Percentiles rank a stretch among this genome's conserved stretches.
Conservation (phyloP, 768 basidiomycete genomes). For the Baorangia bicolor region DNA sequence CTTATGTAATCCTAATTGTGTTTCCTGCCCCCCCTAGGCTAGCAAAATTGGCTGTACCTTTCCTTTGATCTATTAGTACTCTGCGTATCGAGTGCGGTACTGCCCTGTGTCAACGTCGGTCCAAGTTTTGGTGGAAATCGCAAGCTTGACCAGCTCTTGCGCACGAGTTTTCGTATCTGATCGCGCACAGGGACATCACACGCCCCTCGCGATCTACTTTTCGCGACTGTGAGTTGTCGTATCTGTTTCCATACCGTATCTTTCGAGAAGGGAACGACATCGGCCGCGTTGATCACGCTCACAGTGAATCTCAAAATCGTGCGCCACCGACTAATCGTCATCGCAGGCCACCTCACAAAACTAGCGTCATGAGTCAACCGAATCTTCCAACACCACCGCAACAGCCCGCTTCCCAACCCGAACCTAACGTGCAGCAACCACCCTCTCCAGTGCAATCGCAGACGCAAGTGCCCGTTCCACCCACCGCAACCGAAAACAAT, state of each 20-base stretch:
- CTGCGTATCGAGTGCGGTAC: background rate
- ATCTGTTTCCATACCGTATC: background rate
- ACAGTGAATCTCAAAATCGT: background rate
- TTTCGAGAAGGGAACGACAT: background rate
- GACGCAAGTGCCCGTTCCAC: slow-evolving; percentile 3
- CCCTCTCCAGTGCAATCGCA: slow-evolving; percentile 13
- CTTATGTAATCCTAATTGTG: slow-evolving; percentile 2
- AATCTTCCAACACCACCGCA: slow-evolving; percentile 25
- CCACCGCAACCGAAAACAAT: slow-evolving; percentile 1
- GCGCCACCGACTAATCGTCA: background rate
- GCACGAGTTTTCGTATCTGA: slow-evolving; percentile 1
- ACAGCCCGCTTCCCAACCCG: slow-evolving; percentile 16
- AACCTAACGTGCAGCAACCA: slow-evolving; percentile 15
- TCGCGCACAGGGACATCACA: background rate
- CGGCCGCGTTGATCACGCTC: background rate
- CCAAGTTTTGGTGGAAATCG: background rate
- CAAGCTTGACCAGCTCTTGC: background rate
- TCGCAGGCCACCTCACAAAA: background rate
- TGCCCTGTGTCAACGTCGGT: background rate
- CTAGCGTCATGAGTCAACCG: slow-evolving; percentile 24
- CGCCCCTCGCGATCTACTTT: background rate
- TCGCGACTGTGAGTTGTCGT: slow-evolving; percentile 6
- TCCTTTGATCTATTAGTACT: background rate
- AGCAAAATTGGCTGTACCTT: background rate
- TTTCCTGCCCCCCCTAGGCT: background rate